Conservation (phyloP, 208 protist species). For the Phytomonas serpens region DNA sequence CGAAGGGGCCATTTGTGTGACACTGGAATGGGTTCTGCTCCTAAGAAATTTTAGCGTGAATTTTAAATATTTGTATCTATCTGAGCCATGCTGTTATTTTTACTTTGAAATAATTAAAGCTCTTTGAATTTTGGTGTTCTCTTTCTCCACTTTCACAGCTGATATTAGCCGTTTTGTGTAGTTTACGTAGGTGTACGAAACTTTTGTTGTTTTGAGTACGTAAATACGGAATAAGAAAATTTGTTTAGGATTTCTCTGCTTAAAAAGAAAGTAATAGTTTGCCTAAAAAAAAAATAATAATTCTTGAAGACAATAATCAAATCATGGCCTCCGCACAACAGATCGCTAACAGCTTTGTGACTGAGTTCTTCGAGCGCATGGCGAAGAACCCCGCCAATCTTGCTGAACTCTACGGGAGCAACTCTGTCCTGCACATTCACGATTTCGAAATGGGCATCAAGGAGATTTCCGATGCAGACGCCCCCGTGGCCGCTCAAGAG, state of each 20-base stretch:
- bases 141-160: background rate
- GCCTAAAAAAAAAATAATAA: conserved; percentile 4
- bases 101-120: background rate
- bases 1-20: background rate
- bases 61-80: background rate
- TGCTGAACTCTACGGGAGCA: conserved; percentile 47
- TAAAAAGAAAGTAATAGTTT: background rate
- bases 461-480: conserved; percentile 35
- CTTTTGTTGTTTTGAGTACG: background rate
- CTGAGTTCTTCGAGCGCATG: conserved; percentile 78
- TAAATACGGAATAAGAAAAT: background rate
- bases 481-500: conserved; percentile 35
- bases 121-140: background rate
- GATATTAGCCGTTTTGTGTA: background rate
- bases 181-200: background rate
- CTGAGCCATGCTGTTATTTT: background rate
- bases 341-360: conserved; percentile 71
- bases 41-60: background rate
- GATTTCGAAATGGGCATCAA: conserved; percentile 74
- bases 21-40: background rate
- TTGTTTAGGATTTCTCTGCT: background rate
- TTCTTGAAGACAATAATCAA: background rate
- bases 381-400: conserved; percentile 48
- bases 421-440: conserved; percentile 61
- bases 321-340: conserved; percentile 50